phyloP scores from a whole-genome alignment of 192 early-diverging fungal genomes.

The Pilobolus umbonatus region DNA sequence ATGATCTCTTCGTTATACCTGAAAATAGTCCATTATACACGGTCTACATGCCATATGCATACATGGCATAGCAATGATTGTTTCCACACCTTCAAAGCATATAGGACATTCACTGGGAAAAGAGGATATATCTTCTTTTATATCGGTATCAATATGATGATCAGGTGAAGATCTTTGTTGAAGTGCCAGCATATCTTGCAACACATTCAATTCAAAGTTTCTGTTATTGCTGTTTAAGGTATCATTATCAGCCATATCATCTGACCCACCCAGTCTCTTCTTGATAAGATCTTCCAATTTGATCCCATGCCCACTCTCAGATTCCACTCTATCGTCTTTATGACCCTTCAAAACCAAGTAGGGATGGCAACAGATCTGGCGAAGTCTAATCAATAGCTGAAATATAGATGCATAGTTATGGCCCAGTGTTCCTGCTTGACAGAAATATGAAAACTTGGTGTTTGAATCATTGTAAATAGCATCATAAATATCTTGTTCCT shows the following conservation, averaged over 20 bases:
- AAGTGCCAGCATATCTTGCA: not conserved
- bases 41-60: slow-evolving; percentile 51
- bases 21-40: slow-evolving; percentile 49
- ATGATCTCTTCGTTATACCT: too few species aligned
- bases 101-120: slow-evolving; percentile 44
- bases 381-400: slow-evolving; percentile 54
- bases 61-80: slow-evolving; percentile 48
- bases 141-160: not conserved
- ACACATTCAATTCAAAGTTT: not conserved
- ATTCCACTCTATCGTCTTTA: slow-evolving; percentile 11
- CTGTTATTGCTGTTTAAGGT: not conserved
- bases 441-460: slow-evolving; percentile 55
- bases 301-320: slow-evolving; percentile 31
- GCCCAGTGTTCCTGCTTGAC: slow-evolving; percentile 55
- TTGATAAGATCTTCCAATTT: slow-evolving; percentile 41
- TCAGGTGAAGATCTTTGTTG: not conserved
- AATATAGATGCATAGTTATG: slow-evolving; percentile 68
- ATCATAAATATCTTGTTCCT: slow-evolving; percentile 67
- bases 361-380: slow-evolving; percentile 71
- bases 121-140: not conserved
- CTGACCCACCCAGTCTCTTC: not conserved
- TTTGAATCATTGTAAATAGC: slow-evolving; percentile 63
- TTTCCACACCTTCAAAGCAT: slow-evolving; percentile 48
- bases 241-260: not conserved
- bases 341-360: slow-evolving; percentile 35